These are phyloP conservation scores for Erigeron philadelphicus DNA, from an alignment of 140 eudicot species.

Conservation along the genomic window DNA sequence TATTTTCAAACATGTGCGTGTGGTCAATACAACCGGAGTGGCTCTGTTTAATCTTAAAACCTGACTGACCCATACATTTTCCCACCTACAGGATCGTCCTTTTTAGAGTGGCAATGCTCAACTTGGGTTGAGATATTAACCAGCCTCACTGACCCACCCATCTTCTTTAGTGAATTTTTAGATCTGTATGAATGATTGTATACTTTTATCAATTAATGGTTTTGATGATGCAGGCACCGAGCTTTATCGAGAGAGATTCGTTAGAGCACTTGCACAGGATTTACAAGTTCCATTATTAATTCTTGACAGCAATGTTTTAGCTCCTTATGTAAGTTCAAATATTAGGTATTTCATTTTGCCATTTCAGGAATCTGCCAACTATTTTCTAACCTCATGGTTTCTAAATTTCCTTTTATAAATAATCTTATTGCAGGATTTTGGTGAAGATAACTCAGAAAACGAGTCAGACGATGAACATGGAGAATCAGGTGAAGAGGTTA, in stretches of 20 bases:
- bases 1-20: too few relatives aligned
- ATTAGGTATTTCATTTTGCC: slow-evolving; percentile 5
- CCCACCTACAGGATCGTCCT: too few relatives aligned
- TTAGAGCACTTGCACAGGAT: slow-evolving; percentile 90
- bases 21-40: too few relatives aligned
- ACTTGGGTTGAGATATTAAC: too few relatives aligned
- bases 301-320: slow-evolving; percentile 87
- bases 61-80: too few relatives aligned
- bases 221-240: slow-evolving; percentile 65
- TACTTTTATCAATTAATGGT: not conserved
- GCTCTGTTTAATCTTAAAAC: too few relatives aligned
- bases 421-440: slow-evolving; percentile 48
- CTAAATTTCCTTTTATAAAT: not conserved
- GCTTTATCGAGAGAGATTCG: slow-evolving; percentile 84
- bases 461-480: slow-evolving; percentile 85
- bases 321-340: slow-evolving; percentile 69
- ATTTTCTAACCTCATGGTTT: slow-evolving; percentile 6
- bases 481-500: slow-evolving; percentile 57
- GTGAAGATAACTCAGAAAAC: slow-evolving; percentile 64
- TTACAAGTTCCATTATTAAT: slow-evolving; percentile 78
- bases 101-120: too few relatives aligned
- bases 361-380: not conserved
- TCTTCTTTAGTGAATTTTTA: not conserved
- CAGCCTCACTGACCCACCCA: not conserved
- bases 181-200: not conserved